Evolutionary conservation across 345 rosid species (phyloP).

Genomic region (Eucalyptus grandis): DNA sequence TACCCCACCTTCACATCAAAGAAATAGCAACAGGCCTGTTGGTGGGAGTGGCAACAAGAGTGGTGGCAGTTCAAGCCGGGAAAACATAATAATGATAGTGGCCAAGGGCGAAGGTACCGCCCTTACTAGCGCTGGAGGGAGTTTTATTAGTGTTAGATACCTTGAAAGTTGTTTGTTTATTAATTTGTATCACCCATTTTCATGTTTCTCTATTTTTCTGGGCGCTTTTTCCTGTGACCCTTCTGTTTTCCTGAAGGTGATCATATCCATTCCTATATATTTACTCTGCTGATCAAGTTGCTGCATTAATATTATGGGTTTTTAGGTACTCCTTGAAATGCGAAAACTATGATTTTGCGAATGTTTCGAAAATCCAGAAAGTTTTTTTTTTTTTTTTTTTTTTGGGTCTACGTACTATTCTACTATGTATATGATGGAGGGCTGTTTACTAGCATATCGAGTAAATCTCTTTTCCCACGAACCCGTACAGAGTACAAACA

Average conservation of each 20-base stretch:
- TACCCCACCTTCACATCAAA: constrained; percentile 32
- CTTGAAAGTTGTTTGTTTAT: neutral
- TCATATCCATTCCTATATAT: neutral
- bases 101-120: constrained; percentile 65
- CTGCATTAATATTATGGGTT: neutral
- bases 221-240: neutral
- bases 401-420: neutral
- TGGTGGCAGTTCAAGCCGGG: constrained; percentile 37
- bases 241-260: neutral
- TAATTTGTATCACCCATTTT: neutral
- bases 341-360: neutral
- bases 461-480: neutral
- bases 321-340: neutral
- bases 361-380: neutral
- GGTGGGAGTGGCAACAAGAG: constrained; percentile 20
- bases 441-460: neutral
- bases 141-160: neutral
- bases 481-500: neutral
- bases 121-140: constrained; percentile 32
- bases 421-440: neutral
- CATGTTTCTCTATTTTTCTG: neutral
- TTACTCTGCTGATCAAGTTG: neutral
- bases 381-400: neutral
- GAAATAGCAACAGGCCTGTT: constrained; percentile 24
- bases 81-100: constrained; percentile 37